These are phyloP conservation scores for Oleoguttula mirabilis DNA, from an alignment of 495 filamentous ascomycete species.

Conservation along the genomic window DNA sequence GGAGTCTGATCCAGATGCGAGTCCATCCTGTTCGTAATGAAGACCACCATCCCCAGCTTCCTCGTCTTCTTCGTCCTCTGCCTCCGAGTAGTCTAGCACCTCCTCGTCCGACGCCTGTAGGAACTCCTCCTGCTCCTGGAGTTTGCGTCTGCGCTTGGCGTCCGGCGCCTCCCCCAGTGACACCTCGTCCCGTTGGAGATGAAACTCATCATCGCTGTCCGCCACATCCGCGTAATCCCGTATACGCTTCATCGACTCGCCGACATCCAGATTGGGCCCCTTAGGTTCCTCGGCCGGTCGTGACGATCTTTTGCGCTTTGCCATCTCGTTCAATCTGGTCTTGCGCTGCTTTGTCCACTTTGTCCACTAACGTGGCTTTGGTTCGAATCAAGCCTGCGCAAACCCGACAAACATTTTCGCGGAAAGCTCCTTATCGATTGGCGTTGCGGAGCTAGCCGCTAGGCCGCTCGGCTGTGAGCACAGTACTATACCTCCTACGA, in stretches of 20 bases:
- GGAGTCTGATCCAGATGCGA: constrained; percentile 20
- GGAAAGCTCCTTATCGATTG: too few relatives aligned
- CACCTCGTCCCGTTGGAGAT: constrained; percentile 69
- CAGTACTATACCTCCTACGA: too few relatives aligned
- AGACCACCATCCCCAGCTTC: constrained; percentile 35
- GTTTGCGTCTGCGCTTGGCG: constrained; percentile 61
- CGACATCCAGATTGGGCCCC: constrained; percentile 15
- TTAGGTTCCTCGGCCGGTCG: constrained; percentile 24
- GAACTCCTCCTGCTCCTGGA: constrained; percentile 38
- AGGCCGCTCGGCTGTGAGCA: too few relatives aligned
- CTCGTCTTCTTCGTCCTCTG: constrained; percentile 42
- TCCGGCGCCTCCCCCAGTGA: constrained; percentile 68
- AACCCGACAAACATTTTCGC: too few relatives aligned
- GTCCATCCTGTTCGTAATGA: constrained; percentile 18
- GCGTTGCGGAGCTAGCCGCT: too few relatives aligned
- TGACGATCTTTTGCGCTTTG: constrained; percentile 58
- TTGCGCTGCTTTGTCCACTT: too few relatives aligned
- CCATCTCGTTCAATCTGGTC: too few relatives aligned
- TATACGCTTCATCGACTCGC: constrained; percentile 30
- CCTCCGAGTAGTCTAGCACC: constrained; percentile 53
- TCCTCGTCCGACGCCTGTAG: constrained; percentile 79
- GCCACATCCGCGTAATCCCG: constrained; percentile 73
- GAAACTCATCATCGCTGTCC: constrained; percentile 87
- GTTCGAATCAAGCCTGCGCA: too few relatives aligned
- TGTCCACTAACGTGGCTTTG: too few relatives aligned